A percentile compares a stretch with the other conserved stretches of the same genome.
Conservation (phyloP, 306 rosid genomes). For the Fragaria nilgerrensis region DNA sequence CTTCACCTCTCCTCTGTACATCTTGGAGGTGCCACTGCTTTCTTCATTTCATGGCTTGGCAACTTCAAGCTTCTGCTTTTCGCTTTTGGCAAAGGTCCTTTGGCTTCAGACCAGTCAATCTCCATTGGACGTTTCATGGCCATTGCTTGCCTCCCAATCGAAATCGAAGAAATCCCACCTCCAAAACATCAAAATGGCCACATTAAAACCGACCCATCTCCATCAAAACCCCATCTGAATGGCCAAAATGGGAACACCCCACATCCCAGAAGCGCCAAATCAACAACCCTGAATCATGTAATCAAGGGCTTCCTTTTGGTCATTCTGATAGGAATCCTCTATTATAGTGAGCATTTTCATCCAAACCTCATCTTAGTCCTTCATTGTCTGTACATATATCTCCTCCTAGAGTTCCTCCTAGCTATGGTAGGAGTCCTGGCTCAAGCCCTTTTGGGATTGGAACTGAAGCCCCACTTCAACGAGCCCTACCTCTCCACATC, state of each 20-base stretch:
- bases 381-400: conserved; percentile 49
- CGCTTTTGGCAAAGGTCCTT: conserved; percentile 26
- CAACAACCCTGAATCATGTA: conserved; percentile 29
- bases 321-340: conserved; percentile 27
- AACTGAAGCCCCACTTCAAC: conserved; percentile 63
- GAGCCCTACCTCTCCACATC: conserved; percentile 54
- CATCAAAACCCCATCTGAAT: conserved; percentile 4
- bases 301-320: conserved; percentile 30
- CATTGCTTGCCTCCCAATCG: conserved; percentile 60
- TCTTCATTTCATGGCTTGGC: conserved; percentile 30
- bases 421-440: conserved; percentile 40
- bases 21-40: conserved; percentile 23
- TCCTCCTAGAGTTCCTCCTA: conserved; percentile 43
- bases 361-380: conserved; percentile 34
- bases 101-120: conserved; percentile 34
- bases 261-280: conserved; percentile 7
- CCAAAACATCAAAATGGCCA: not conserved
- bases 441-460: conserved; percentile 33
- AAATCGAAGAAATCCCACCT: conserved; percentile 38
- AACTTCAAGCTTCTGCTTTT: conserved; percentile 37
- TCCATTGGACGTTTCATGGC: conserved; percentile 49
- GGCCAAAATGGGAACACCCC: conserved; percentile 1
- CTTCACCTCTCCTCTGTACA: conserved; percentile 20
- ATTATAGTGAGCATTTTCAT: conserved; percentile 32
- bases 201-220: not conserved